Percentiles rank a stretch among this genome's conserved stretches.
phyloP scores from a whole-genome alignment of 192 early-diverging fungal genomes.

The Linnemannia schmuckeri region DNA sequence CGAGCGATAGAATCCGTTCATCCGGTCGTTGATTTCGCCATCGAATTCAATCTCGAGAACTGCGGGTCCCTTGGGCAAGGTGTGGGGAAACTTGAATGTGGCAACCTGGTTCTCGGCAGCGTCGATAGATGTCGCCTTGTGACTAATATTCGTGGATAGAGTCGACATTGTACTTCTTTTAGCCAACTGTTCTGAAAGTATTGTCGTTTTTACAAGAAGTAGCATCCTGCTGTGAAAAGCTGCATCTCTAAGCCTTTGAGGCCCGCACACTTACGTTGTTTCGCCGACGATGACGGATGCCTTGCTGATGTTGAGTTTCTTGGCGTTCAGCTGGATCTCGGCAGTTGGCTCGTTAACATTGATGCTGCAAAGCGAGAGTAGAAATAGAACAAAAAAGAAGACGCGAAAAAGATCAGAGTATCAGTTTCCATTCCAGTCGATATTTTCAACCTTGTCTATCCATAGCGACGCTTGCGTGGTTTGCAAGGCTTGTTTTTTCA shows the following conservation, averaged over 20 bases:
- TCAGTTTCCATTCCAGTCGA: not conserved
- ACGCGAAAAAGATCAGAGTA: not conserved
- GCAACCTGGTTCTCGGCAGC: conserved; percentile 55
- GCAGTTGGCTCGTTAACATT: conserved; percentile 27
- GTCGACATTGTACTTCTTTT: not conserved
- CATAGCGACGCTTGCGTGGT: no score
- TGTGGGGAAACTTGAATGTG: conserved; percentile 67
- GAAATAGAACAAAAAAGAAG: not conserved
- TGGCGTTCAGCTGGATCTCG: conserved; percentile 34
- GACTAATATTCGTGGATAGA: conserved; percentile 44
- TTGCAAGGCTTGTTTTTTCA: not conserved
- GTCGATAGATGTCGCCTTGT: conserved; percentile 54
- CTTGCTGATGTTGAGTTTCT: conserved; percentile 24
- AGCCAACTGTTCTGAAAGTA: no score
- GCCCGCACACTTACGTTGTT: conserved; percentile 14
- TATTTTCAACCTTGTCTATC: not conserved
- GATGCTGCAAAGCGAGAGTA: conserved; percentile 6
- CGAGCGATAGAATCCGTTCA: conserved; percentile 88
- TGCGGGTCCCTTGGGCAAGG: conserved; percentile 58
- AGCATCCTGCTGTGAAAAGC: not conserved
- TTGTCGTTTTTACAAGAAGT: not conserved
- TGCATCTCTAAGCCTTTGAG: not conserved
- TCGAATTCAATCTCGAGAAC: conserved; percentile 43
- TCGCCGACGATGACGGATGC: conserved; percentile 15
- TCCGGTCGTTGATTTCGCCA: conserved; percentile 67